Evolutionary conservation across 2,329 filamentous ascomycete species (phyloP), one percentile per base, ranked within the genome.

Genomic region (Aaosphaeria pasadenensis): DNA sequence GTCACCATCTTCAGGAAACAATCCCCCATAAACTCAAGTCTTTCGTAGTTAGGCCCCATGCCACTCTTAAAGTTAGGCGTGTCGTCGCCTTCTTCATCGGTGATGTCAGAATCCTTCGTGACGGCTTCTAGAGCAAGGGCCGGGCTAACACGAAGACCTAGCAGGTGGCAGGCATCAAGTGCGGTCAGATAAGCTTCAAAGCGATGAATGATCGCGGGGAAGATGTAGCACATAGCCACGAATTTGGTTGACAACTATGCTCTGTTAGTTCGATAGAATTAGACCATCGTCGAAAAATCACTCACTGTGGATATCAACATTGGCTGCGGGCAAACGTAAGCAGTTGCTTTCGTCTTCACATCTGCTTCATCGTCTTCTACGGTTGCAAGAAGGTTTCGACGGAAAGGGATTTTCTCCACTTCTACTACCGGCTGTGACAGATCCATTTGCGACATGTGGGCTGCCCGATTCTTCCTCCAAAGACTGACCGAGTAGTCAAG

Each of bases 1-100:
- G 92, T 96, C 7, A 89, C 89, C 85, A 96, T 92, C 71, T 99
- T 99, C 50, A 99, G 77, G 61, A 96, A 96, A 32, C 87, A 88
- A 66, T 99, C 94, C 0, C 94, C 94, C 2, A 97, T 78, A 50
- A 96, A 95, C 62, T 99, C 94, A 0, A 97, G 78, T 9, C 94
- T 83, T 68, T 99, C 94, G 60, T 99, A 99, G 58, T 97, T 97
- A 36, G 86, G 86, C 1, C 91, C 90, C 90, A 96, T 96, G 3
- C 91, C 91, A 42, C 81, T 76, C 58, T 91, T 88, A 42, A 91
- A 84, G 56, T 91, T 88, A 45, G 89, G 71, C 36, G 87, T 82
- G 48, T 86, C 78, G 32, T 80, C 75, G 0, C 76, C 77, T 51
- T 89, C 81, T 35, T 95, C 89, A 6, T 87, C 87, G 0, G 84